A percentile compares a stretch with the other conserved stretches of the same genome.
phyloP scores from a whole-genome alignment of 116 monocot genomes.

The Phalaenopsis hybrid region DNA sequence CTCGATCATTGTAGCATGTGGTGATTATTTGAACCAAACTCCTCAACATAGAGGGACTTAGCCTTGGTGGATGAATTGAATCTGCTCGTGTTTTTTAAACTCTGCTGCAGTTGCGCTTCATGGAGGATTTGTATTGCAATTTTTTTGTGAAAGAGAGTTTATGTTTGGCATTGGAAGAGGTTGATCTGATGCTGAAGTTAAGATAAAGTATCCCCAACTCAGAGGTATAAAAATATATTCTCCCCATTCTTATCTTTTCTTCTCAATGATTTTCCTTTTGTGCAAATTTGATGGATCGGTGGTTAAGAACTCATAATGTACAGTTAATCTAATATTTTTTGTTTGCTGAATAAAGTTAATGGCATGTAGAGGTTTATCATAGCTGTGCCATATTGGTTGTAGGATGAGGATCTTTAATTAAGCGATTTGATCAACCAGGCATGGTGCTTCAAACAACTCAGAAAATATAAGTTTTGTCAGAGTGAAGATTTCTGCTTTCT shows the following conservation, averaged over 20 bases:
- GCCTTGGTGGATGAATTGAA: neutral
- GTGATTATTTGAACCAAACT: neutral
- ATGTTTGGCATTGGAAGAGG: neutral
- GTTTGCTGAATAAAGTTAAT: neutral
- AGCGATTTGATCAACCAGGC: neutral
- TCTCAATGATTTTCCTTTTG: neutral
- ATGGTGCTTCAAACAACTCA: neutral
- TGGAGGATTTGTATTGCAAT: neutral
- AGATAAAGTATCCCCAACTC: neutral
- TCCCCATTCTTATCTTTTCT: neutral
- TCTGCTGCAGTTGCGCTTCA: neutral
- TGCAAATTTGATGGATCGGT: neutral
- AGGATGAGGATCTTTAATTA: neutral
- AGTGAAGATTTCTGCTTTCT: neutral
- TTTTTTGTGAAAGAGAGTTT: neutral
- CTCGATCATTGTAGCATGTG: slow-evolving; percentile 28
- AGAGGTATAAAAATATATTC: neutral
- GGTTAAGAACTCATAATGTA: slow-evolving; percentile 3
- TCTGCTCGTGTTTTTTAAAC: neutral
- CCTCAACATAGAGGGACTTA: neutral
- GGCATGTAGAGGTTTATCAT: neutral
- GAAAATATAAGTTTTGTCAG: neutral
- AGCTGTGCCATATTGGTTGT: neutral
- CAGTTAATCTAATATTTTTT: neutral
- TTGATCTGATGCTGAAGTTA: neutral